Conservation (phyloP, 768 basidiomycete genomes). For the Amanita brunnescens region DNA sequence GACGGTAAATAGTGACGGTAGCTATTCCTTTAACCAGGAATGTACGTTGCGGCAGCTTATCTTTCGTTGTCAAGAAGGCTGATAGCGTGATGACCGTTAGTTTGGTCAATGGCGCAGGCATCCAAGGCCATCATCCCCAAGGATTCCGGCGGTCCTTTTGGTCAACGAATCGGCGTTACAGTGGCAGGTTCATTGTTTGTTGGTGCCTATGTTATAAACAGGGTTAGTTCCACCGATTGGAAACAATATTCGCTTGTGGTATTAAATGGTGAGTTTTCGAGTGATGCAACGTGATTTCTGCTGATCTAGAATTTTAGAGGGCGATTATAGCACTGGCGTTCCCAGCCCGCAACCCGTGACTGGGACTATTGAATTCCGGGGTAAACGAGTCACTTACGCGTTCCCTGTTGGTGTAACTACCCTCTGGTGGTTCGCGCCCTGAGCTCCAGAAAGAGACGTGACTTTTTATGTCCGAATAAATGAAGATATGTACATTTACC, state of each 20-base stretch:
- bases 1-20: conserved; percentile 55
- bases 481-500: too few species aligned
- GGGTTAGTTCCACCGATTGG: conserved; percentile 47
- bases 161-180: conserved; percentile 55
- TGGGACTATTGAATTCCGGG: conserved; percentile 57
- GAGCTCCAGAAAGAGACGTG: background rate
- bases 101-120: conserved; percentile 67
- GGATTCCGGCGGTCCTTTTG: conserved; percentile 60
- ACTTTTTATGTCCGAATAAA: background rate
- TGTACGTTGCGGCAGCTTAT: background rate
- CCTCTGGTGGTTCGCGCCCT: conserved; percentile 37
- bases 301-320: conserved; percentile 22
- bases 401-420: conserved; percentile 72
- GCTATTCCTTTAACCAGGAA: conserved; percentile 60
- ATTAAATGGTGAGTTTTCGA: conserved; percentile 45
- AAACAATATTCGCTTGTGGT: conserved; percentile 64
- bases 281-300: conserved; percentile 11
- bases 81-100: conserved; percentile 20
- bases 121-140: conserved; percentile 67
- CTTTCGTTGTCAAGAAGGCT: background rate
- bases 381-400: conserved; percentile 59
- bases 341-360: conserved; percentile 51
- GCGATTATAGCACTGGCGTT: conserved; percentile 36
- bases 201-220: conserved; percentile 53
- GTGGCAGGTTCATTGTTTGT: conserved; percentile 51